Evolutionary conservation across 192 early-diverging fungal species (phyloP).

Genomic region (Entomortierella chlamydospora): DNA sequence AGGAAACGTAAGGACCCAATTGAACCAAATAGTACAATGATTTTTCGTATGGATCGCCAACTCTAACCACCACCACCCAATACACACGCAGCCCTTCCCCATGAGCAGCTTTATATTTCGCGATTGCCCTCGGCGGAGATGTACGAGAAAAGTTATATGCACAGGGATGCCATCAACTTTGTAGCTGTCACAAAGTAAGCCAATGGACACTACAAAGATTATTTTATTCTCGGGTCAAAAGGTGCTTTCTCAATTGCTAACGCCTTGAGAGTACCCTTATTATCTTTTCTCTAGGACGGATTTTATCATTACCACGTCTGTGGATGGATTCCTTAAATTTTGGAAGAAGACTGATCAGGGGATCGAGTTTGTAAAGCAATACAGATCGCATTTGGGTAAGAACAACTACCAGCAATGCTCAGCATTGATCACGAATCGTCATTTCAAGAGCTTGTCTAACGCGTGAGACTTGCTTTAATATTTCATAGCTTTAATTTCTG

Average conservation of each 20-base stretch:
- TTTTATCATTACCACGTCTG: constrained; percentile 94
- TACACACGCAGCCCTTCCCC: constrained; percentile 55
- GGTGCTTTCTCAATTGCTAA: too few relatives aligned
- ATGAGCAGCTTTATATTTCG: constrained; percentile 83
- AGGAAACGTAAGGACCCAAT: constrained; percentile 21
- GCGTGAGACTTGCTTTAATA: too few relatives aligned
- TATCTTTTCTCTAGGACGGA: too few relatives aligned
- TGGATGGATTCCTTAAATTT: constrained; percentile 98
- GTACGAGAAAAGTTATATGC: constrained; percentile 97
- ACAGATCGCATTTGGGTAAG: constrained; percentile 84
- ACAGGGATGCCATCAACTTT: constrained; percentile 88
- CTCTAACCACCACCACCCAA: background rate
- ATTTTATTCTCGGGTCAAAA: too few relatives aligned
- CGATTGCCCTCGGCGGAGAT: constrained; percentile 89
- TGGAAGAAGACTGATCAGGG: constrained; percentile 96
- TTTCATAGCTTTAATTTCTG: constrained; percentile 58
- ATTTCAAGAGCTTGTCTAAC: too few relatives aligned
- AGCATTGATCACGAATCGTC: too few relatives aligned
- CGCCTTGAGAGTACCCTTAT: too few relatives aligned
- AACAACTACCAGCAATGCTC: background rate
- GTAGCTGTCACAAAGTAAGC: constrained; percentile 76
- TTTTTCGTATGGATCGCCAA: too few relatives aligned
- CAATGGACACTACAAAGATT: background rate
- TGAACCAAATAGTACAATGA: too few relatives aligned
- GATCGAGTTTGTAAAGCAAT: constrained; percentile 99